Base-by-base conservation (phyloP, 2,329 filamentous ascomycete species). In the Colletotrichum limetticola region DNA sequence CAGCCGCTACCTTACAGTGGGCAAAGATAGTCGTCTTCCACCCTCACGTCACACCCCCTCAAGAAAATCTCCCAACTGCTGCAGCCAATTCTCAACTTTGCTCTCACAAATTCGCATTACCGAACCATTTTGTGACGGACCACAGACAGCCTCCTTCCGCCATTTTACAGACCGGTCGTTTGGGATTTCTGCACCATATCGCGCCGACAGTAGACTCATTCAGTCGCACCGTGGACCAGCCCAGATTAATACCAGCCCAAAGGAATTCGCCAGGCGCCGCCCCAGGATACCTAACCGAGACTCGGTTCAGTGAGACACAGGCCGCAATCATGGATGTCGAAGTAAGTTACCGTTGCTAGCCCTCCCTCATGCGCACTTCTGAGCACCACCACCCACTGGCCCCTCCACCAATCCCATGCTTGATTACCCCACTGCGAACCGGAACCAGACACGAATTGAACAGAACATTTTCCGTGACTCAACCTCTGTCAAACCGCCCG, bases 291-390 rank as follows among this genome's bases (percentile, higher is more conserved):
- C 66, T 73, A 73, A 73, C 66, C 71, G 67, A 73, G 71, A 71
- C 66, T 56, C 56, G 35, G 22, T 58, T 71, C 66, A 66, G 71
- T 73, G 71, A 73, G 67, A 73, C 71, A 71, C 35, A 65, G 56
- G 57, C 71, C 66, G 71, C 77, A 77, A 80, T 77, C 68, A 81
- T 81, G 80, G 79, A 78, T 76, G 76, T 78, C 74, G 78, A 78
- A 78, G 80, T 81, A 78, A 79, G 80, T 80, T 76, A 76, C 71
- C 62, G 26, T 60, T 66, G 69, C 68, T 71, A 68, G 60, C 71
- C 72, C 66, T 75, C 76, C 68, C 63, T 60, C 74, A 42, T 19
- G 59, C 70, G 46, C 70, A 72, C 66, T 66, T 71, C 57, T 69
- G 59, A 66, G 60, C 68, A 71, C 64, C 59, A 69, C 66, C 56